Evolutionary conservation across 441 rosid species (phyloP).

Genomic region (Mallotus japonicus): DNA sequence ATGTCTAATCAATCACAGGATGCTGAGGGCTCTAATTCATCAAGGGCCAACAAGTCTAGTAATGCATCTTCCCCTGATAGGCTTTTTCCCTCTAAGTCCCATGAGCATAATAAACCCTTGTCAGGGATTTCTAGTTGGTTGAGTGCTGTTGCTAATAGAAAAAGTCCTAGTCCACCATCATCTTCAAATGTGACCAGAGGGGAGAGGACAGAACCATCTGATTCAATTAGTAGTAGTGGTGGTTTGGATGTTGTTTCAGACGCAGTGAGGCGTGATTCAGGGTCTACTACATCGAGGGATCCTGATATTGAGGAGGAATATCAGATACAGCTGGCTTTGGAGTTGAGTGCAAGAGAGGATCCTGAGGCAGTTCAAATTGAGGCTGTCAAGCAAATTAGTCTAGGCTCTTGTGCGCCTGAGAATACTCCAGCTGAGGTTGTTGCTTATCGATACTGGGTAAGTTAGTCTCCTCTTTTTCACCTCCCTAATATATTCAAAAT

Average conservation of each 20-base stretch:
- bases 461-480: constrained; percentile 26
- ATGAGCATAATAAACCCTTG: constrained; percentile 59
- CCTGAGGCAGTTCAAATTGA: constrained; percentile 97
- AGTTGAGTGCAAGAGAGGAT: constrained; percentile 93
- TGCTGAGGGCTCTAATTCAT: constrained; percentile 60
- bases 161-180: constrained; percentile 64
- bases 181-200: constrained; percentile 53
- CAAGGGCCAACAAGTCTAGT: constrained; percentile 48
- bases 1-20: constrained; percentile 64
- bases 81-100: constrained; percentile 35
- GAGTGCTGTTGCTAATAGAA: constrained; percentile 63
- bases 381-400: constrained; percentile 89
- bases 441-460: constrained; percentile 93
- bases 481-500: constrained; percentile 2
- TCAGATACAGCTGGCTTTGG: constrained; percentile 90
- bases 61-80: constrained; percentile 41
- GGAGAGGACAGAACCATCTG: constrained; percentile 45
- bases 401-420: constrained; percentile 77
- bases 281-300: constrained; percentile 55
- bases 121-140: constrained; percentile 85
- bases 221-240: constrained; percentile 39
- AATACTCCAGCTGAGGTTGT: constrained; percentile 90
- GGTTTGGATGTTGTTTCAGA: constrained; percentile 49
- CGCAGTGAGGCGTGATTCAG: constrained; percentile 50
- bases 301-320: constrained; percentile 90